These are phyloP conservation scores for Ceratocystis cubensis DNA, from an alignment of 2,329 filamentous ascomycete species.

Conservation along the genomic window DNA sequence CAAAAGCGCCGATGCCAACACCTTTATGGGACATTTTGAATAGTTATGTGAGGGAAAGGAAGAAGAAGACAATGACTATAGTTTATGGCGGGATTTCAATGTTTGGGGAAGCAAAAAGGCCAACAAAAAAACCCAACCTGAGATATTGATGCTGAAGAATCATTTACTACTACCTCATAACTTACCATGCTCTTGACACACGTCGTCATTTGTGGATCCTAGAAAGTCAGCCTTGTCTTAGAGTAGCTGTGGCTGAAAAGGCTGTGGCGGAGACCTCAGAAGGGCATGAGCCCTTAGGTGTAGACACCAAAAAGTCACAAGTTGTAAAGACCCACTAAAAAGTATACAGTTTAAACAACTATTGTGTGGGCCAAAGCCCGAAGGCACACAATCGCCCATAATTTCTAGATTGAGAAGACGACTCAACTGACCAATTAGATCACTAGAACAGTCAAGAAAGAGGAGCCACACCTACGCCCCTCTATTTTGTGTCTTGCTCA, in stretches of 20 bases:
- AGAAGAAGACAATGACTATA: neutral
- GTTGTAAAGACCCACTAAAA: slow-evolving; percentile 13
- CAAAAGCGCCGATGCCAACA: slow-evolving; percentile 82
- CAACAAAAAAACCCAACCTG: no score
- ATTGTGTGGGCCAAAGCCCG: slow-evolving; percentile 19
- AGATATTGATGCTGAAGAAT: neutral
- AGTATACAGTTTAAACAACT: neutral
- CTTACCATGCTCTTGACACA: neutral
- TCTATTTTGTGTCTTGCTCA: slow-evolving; percentile 20
- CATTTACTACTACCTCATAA: neutral
- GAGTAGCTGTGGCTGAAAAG: slow-evolving; percentile 15
- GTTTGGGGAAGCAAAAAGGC: neutral
- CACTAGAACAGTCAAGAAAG: slow-evolving; percentile 14
- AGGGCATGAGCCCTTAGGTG: slow-evolving; percentile 18
- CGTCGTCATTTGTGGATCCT: slow-evolving; percentile 17
- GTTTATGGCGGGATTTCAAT: neutral
- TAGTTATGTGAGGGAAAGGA: neutral
- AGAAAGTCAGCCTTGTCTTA: neutral
- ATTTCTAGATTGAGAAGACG: slow-evolving; percentile 14
- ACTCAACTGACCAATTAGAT: slow-evolving; percentile 18
- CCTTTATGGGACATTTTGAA: slow-evolving; percentile 57
- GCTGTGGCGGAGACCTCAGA: slow-evolving; percentile 13
- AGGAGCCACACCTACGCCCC: slow-evolving; percentile 20
- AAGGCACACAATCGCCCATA: slow-evolving; percentile 21
- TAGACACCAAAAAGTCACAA: slow-evolving; percentile 13